Evolutionary conservation across 768 basidiomycete species (phyloP), one percentile per base, ranked within the genome.

Genomic region (Kondoa malvinella): DNA sequence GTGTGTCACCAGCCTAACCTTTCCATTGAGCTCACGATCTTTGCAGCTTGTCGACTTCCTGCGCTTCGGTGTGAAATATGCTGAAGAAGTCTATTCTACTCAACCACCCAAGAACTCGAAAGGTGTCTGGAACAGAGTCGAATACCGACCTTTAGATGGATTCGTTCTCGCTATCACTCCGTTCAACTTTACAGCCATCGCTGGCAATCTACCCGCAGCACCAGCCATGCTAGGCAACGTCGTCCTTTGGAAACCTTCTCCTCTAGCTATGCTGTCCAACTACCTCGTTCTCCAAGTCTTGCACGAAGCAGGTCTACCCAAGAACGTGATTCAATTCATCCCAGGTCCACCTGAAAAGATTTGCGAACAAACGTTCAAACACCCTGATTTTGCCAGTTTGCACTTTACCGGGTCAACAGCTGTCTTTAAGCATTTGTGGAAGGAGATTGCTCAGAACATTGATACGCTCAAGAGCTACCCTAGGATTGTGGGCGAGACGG

Each of bases 81-180:
- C 95, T 27, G 91, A 97, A 77, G 89, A 97, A 74, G 81, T 99
- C 58, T 97, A 97, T 77, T 74, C 85, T 33, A 87, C 87, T 72
- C 95, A 99, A 74, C 95, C 95, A 0, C 77, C 85, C 0, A 86
- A 86, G 78, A 96, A 97, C 76, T 79, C 89, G 1, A 75, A 84
- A 4, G 91, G 92, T 4, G 81, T 85, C 61, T 99, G 95, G 95
- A 99, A 99, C 91, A 92, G 76, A 79, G 90, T 70, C 21, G 95
- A 99, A 78, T 97, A 92, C 78, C 89, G 95, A 69, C 84, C 94
- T 1, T 82, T 99, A n/a, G 95, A 97, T 79, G 95, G 95, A 27
- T 99, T 99, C 80, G 89, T 97, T 29, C 83, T 97, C 63, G 95
- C 95, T 16, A 88, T 97, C 56, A 92, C 95, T 4, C 95, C 95